phyloP scores from a whole-genome alignment of 179 eudicot species.

The Gypsophila paniculata region DNA sequence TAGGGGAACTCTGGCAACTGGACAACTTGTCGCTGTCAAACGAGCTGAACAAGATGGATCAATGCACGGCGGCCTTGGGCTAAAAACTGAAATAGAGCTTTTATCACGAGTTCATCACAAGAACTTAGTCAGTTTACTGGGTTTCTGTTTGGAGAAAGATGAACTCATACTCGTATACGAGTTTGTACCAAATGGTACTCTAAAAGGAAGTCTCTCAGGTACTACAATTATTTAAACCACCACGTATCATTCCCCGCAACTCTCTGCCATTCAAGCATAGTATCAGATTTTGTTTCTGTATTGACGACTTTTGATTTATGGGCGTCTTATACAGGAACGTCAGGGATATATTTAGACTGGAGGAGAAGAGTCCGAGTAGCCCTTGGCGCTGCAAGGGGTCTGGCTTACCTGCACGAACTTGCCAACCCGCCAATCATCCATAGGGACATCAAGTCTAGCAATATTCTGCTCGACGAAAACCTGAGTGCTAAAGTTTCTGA shows the following conservation, averaged over 20 bases:
- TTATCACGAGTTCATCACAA: constrained; percentile 77
- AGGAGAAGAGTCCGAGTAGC: constrained; percentile 52
- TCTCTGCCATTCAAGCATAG: neutral
- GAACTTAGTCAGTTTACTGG: constrained; percentile 68
- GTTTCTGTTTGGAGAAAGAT: constrained; percentile 61
- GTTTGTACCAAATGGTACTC: constrained; percentile 58
- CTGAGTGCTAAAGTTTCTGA: constrained; percentile 74
- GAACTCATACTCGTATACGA: constrained; percentile 68
- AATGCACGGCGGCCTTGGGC: constrained; percentile 57
- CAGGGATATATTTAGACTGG: constrained; percentile 58
- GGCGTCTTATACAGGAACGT: constrained; percentile 42
- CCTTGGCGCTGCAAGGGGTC: constrained; percentile 66
- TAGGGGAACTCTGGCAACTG: constrained; percentile 46
- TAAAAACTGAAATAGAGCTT: constrained; percentile 72
- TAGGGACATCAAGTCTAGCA: constrained; percentile 69
- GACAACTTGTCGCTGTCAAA: constrained; percentile 59
- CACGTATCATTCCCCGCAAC: neutral
- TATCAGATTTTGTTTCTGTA: neutral
- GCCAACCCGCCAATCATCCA: constrained; percentile 80
- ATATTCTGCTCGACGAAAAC: constrained; percentile 59
- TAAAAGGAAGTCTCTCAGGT: constrained; percentile 64
- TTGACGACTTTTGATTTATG: neutral
- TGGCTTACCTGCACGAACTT: constrained; percentile 73
- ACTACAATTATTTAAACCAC: constrained; percentile 11
- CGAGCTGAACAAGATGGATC: constrained; percentile 58